These are phyloP conservation scores for Neurospora sp. DNA, from an alignment of 495 filamentous ascomycete genomes.

Conservation along the genomic window DNA sequence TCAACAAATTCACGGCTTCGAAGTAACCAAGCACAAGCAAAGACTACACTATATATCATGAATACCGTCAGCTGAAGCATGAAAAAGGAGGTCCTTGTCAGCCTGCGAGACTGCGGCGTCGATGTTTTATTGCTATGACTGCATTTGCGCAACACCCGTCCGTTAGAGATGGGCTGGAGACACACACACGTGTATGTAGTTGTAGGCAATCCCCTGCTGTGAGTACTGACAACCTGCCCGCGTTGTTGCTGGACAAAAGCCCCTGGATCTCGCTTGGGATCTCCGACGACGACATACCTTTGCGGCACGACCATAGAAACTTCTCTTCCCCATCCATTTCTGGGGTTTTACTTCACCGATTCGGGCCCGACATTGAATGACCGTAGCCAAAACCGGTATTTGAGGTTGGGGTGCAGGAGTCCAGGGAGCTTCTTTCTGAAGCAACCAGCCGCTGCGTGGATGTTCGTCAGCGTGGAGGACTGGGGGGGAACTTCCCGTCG, in stretches of 20 bases:
- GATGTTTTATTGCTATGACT: background rate
- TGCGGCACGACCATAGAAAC: background rate
- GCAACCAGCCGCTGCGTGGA: background rate
- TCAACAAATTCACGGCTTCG: background rate
- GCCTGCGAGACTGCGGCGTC: background rate
- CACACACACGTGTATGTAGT: background rate
- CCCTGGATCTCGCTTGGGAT: slow-evolving; percentile 9
- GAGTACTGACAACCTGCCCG: background rate
- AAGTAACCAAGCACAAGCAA: background rate
- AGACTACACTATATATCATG: background rate
- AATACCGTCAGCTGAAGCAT: background rate
- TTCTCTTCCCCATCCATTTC: background rate
- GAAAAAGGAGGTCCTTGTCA: background rate
- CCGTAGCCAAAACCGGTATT: background rate
- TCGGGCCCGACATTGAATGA: background rate
- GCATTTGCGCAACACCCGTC: background rate
- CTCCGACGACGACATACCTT: background rate
- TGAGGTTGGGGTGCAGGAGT: background rate
- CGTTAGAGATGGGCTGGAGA: background rate
- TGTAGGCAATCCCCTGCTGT: background rate
- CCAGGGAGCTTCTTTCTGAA: background rate
- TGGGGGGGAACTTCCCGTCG: background rate
- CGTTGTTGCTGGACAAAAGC: background rate
- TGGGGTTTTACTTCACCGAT: background rate
- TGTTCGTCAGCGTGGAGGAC: background rate